Evolutionary conservation across 139 green algal species (phyloP), one percentile per base, ranked within the genome.

Genomic region (Volvox reticuliferus): DNA sequence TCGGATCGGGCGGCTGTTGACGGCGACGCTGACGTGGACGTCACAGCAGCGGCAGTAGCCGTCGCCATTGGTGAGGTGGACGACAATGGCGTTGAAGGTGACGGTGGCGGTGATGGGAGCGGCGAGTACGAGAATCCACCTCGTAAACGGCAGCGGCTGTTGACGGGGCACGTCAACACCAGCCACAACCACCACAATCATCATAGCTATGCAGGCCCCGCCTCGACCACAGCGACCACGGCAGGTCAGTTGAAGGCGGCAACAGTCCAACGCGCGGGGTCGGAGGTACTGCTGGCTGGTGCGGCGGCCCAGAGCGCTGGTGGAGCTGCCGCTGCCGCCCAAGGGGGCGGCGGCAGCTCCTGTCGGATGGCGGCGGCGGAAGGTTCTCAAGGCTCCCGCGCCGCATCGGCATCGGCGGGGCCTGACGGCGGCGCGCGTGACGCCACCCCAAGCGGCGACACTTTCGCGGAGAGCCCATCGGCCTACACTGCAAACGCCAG

Each of bases 331-430:
- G 79, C 36, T 12, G 30, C 30, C 30, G 62, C 62, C 32, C 32
- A 32, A 13, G 82, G 1, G 32, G 32, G 28, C n/a, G 9, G 26
- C 26, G 79, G 50, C n/a, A 5, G 1, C 61, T 2, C 63, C 9
- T 28, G 20, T 5, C 68, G 71, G 1, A n/a, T 71, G n/a, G 44
- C 12, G 18, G 71, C 69, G 32, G 73, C 50, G 73, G 86, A 90
- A 44, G 86, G 71, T 0, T 90, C 86, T 3, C 73, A 90, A 75
- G 73, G 86, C 44, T 84, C 71, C 12, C 73, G 71, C 20, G 86
- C 73, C 1, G 86, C 73, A 24, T 83, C 86, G 0, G 86, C 30
- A 12, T 83, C 84, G 0, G 69, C 68, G 32, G 76, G 71, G 21
- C 12, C 21, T 71, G 24, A 63, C 73, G 50, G 20, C 26, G 2